Base-by-base conservation (phyloP, 768 basidiomycete genomes). In the Rhodotorula taiwanensis region DNA sequence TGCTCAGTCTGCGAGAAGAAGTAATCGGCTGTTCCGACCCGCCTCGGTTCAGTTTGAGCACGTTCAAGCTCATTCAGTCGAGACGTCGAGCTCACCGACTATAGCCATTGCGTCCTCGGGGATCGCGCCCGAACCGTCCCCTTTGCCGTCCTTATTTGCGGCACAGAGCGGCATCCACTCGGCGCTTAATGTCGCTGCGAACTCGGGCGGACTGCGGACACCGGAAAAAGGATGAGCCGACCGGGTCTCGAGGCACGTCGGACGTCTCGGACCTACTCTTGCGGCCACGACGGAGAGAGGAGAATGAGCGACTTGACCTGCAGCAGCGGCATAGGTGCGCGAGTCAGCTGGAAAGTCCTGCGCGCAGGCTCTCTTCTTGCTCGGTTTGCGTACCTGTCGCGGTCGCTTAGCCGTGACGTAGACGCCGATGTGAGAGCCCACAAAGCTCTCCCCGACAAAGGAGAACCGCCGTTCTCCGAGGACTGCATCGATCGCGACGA, bases 371-470 rank as follows among this genome's bases (percentile, higher is more conserved):
- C n/a, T n/a, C n/a, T n/a, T n/a, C n/a, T n/a, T n/a, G n/a, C n/a
- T n/a, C n/a, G n/a, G n/a, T n/a, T n/a, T n/a, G n/a, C n/a, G n/a
- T n/a, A 56, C 60, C 42, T 57, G 50, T 30, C 53, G 18, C 13
- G 62, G 62, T 41, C 62, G 21, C 23, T 28, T 50, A 5, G 62
- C 49, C 0, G 55, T 55, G 15, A 50, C 23, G 27, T 52, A 52
- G 0, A 45, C 51, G 9, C 55, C 55, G 23, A 25, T 20, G n/a
- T 63, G 55, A 6, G 62, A 55, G 10, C 62, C 62, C 23, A 63
- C 62, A 23, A 63, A 63, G 28, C 51, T 53, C 43, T 63, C 62
- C 5, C 62, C 62, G 13, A 63, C 47, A 20, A 47, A 43, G 14
- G 52, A 34, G 28, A 63, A 63, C 4, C 55, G 55, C 39, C 55